A percentile compares a stretch with the other conserved stretches of the same genome.
Conservation (phyloP, 192 early-diverging fungal species). For the Podila horticola region DNA sequence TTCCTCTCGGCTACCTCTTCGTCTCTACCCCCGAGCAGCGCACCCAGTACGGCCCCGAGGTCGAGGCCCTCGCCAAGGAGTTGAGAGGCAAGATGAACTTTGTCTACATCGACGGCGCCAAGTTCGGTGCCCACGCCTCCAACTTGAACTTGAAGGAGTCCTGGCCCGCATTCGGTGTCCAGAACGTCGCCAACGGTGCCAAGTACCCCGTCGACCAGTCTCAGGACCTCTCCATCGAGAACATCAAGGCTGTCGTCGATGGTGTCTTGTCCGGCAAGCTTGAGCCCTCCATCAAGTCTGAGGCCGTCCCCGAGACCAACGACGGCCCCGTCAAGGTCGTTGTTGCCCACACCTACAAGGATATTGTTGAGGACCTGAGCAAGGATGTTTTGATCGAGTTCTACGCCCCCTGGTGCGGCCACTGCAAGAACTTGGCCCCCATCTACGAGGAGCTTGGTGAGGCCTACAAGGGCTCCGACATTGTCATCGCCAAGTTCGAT, state of each 20-base stretch:
- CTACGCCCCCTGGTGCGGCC: constrained; percentile 91
- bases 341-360: constrained; percentile 85
- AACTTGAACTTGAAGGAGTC: constrained; percentile 89
- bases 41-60: constrained; percentile 59
- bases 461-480: constrained; percentile 51
- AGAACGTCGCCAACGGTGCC: constrained; percentile 73
- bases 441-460: constrained; percentile 88
- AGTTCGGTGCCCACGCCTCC: constrained; percentile 88
- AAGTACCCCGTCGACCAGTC: constrained; percentile 91
- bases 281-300: constrained; percentile 83
- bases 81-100: constrained; percentile 91
- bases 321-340: constrained; percentile 91
- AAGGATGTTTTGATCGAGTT: constrained; percentile 96
- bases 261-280: constrained; percentile 74
- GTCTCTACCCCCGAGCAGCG: constrained; percentile 71
- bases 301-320: constrained; percentile 84
- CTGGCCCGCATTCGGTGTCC: constrained; percentile 95
- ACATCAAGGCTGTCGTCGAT: constrained; percentile 70
- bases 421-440: constrained; percentile 79
- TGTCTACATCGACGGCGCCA: constrained; percentile 89
- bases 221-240: constrained; percentile 68
- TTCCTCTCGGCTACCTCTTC: constrained; percentile 94
- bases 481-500: constrained; percentile 92
- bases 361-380: constrained; percentile 79
- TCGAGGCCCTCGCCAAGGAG: constrained; percentile 83